A percentile compares a stretch with the other conserved stretches of the same genome.
Conservation (phyloP, 2,329 filamentous ascomycete species). For the Cercospora sp. region DNA sequence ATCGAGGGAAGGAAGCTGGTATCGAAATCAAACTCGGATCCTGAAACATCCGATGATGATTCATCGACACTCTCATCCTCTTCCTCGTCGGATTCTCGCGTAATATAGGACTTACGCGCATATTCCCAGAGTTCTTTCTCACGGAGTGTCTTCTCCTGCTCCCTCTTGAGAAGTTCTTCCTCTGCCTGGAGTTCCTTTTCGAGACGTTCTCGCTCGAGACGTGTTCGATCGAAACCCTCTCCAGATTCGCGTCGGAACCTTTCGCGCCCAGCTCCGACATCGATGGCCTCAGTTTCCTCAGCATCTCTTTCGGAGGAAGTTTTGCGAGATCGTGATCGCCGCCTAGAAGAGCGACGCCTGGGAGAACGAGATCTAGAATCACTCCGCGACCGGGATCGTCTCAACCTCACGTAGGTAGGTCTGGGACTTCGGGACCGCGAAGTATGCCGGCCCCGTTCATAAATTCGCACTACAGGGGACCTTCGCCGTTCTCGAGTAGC, state of each 20-base stretch:
- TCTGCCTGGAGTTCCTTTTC: background rate
- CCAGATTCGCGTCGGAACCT: background rate
- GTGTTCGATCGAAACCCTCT: background rate
- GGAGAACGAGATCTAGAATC: background rate
- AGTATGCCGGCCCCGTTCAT: background rate
- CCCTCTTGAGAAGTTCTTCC: background rate
- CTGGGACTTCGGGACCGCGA: background rate
- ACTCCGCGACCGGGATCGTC: background rate
- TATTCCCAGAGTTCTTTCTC: background rate
- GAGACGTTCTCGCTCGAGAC: background rate
- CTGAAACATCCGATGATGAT: background rate
- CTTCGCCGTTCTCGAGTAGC: background rate
- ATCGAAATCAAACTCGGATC: background rate
- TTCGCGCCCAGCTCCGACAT: background rate
- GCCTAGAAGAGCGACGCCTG: background rate
- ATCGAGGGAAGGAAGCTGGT: slow-evolving; percentile 8
- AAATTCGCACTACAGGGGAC: background rate
- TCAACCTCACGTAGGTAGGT: background rate
- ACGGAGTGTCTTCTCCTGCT: background rate
- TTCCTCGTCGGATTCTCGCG: background rate
- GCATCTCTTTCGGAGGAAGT: background rate
- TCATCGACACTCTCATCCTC: background rate
- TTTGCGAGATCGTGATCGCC: background rate
- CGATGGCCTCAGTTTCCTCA: background rate
- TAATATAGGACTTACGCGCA: background rate